Conservation (phyloP, 306 rosid species). For the Vigna hirtella region DNA sequence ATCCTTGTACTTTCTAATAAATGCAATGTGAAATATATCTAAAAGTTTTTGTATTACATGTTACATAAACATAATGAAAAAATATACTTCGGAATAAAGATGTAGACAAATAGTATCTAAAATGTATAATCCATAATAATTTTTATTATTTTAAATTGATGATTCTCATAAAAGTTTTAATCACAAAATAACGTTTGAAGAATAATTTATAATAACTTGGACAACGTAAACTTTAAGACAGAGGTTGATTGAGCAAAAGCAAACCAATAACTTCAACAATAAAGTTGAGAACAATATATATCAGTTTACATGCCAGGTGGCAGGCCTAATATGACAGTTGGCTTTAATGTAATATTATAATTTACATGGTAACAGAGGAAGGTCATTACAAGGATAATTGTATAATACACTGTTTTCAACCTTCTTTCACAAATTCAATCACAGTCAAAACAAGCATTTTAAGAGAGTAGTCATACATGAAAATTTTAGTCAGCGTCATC, state of each 20-base stretch:
- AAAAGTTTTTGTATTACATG: too few relatives aligned
- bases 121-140: too few relatives aligned
- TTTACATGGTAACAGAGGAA: slow-evolving; percentile 46
- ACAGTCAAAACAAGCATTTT: slow-evolving; percentile 44
- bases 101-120: too few relatives aligned
- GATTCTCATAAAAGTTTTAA: too few relatives aligned
- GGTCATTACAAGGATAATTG: slow-evolving; percentile 38
- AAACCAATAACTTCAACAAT: slow-evolving; percentile 30
- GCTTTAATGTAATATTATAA: slow-evolving; percentile 37
- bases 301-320: slow-evolving; percentile 35
- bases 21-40: too few relatives aligned
- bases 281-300: slow-evolving; percentile 35
- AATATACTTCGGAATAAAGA: too few relatives aligned
- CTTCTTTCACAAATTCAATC: slow-evolving; percentile 46
- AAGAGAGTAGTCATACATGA: slow-evolving; percentile 36
- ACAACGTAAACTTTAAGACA: neutral
- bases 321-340: slow-evolving; percentile 42
- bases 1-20: too few relatives aligned
- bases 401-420: slow-evolving; percentile 46
- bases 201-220: too few relatives aligned
- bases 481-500: slow-evolving; percentile 74
- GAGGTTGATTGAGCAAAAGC: slow-evolving; percentile 8
- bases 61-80: too few relatives aligned
- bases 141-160: too few relatives aligned
- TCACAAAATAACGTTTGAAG: too few relatives aligned